Base-by-base conservation (phyloP, 75 land plant genomes). In the Picea sitchensis region DNA sequence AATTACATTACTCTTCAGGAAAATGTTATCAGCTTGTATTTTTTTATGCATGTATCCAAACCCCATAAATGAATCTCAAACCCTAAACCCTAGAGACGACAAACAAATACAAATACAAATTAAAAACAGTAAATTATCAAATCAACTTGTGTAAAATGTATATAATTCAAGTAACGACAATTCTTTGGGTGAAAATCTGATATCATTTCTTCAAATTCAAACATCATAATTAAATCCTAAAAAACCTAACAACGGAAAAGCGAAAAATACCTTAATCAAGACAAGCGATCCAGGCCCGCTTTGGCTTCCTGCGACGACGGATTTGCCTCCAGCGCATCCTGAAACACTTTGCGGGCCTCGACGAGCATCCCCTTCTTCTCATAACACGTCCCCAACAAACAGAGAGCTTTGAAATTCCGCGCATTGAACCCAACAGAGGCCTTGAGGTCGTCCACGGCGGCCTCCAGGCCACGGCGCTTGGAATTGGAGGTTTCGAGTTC, bases 321-420 rank as follows among this genome's bases (percentile, higher is more conserved):
- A 76, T 90, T 83, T 21, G 81, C 20, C 20, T 73, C 17, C 14
- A 81, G 18, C 5, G 89, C 92, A 14, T 77, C 63, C 80, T 90
- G 84, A 64, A 80, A 94, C 11, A 90, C 91, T 58, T 54, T 68
- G 54, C 76, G 76, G n/a, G 94, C 97, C 78, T 90, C 88, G 30
- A 74, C 86, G 54, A 30, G 77, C 86, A 81, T 58, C 59, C 85
- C 83, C 64, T 78, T 89, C 81, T 67, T 64, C 87, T 90, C 92
- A 65, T 87, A 89, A 62, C 95, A 92, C 60, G 80, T 75, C 7
- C 89, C 97, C 26, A 94, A 76, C 81, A 89, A 32, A 63, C 84
- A 81, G 12, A 62, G 81, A 58, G 87, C 90, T 82, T 82, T 90
- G 3, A 65, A 80, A 44, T 90, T 90, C 64, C 83, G 82, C 9